Conservation (phyloP, 768 basidiomycete genomes). For the Serendipita sp. region DNA sequence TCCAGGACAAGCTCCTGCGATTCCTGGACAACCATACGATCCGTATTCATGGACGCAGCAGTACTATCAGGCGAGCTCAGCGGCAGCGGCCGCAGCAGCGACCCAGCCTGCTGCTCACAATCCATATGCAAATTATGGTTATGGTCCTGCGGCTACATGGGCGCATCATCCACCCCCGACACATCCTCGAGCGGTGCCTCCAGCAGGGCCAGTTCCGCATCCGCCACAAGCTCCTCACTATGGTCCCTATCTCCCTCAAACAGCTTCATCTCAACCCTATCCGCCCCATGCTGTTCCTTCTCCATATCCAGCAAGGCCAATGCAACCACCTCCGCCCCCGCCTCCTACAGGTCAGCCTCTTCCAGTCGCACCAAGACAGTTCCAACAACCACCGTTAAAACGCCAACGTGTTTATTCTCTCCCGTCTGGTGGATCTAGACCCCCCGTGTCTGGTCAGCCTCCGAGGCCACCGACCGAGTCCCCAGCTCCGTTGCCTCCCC, state of each 20-base stretch:
- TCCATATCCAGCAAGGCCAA: neutral
- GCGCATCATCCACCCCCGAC: neutral
- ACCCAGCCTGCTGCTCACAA: neutral
- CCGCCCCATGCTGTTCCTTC: neutral
- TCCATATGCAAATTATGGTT: neutral
- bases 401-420: neutral
- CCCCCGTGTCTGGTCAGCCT: neutral
- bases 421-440: neutral
- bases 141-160: conserved; percentile 6
- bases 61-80: conserved; percentile 10
- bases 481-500: neutral
- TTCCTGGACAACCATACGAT: neutral
- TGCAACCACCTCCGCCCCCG: neutral
- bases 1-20: conserved; percentile 10
- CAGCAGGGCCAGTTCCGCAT: conserved; percentile 14
- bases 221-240: conserved; percentile 12
- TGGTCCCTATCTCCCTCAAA: conserved; percentile 10
- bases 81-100: conserved; percentile 9
- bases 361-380: neutral
- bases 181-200: conserved; percentile 11
- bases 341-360: neutral
- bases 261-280: neutral
- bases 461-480: neutral
- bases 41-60: neutral
- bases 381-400: neutral